phyloP scores from a whole-genome alignment of 441 rosid genomes.

The Macaranga tanarius region DNA sequence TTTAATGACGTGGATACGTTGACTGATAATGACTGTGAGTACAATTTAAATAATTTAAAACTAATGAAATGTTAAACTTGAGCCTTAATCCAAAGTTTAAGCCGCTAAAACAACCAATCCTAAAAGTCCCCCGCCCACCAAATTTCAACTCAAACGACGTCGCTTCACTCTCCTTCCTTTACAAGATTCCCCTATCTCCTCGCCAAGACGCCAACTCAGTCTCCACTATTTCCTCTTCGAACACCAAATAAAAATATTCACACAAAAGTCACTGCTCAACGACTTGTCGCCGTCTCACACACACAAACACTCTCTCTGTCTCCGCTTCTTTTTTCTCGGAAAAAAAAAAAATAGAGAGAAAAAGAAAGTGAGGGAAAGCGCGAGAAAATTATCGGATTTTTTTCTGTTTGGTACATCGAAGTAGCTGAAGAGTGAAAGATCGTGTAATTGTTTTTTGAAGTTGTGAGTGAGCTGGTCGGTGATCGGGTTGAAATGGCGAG shows the following conservation, averaged over 20 bases:
- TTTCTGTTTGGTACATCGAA: too few relatives aligned
- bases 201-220: conserved; percentile 11
- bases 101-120: background rate
- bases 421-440: background rate
- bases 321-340: background rate
- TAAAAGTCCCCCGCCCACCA: background rate
- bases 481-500: conserved; percentile 26
- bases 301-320: too few relatives aligned
- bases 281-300: conserved; percentile 12
- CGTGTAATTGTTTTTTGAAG: conserved; percentile 26
- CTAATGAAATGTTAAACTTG: background rate
- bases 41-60: too few relatives aligned
- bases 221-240: background rate
- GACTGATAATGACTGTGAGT: too few relatives aligned
- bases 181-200: background rate
- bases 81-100: background rate
- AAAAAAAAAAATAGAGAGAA: background rate
- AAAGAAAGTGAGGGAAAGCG: background rate
- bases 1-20: too few relatives aligned
- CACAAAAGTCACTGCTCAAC: background rate
- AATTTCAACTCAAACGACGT: background rate
- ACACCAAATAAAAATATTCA: background rate
- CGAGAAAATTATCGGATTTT: too few relatives aligned
- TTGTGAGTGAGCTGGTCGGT: too few relatives aligned
- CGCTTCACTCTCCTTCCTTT: background rate